A percentile compares a stretch with the other conserved stretches of the same genome.
These are phyloP conservation scores for Syncephalastrum contaminatum DNA, from an alignment of 371 early-diverging fungal species.

Conservation along the genomic window DNA sequence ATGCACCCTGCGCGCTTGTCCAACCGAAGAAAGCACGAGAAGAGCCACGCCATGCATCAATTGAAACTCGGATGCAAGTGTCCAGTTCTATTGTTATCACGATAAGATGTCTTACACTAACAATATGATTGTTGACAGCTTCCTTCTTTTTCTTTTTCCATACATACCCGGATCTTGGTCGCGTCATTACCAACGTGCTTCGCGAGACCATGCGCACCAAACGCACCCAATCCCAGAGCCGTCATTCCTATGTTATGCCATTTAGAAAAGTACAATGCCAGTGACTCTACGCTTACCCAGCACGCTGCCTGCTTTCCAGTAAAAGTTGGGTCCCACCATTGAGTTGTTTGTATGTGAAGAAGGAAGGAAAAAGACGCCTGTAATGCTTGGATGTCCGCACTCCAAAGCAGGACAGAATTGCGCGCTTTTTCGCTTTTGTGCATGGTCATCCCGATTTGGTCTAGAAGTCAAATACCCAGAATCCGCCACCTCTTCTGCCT, in stretches of 20 bases:
- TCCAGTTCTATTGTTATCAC: constrained; percentile 53
- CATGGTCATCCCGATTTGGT: too few relatives aligned
- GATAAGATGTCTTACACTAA: background rate
- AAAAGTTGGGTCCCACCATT: constrained; percentile 24
- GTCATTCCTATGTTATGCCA: constrained; percentile 49
- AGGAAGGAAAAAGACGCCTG: too few relatives aligned
- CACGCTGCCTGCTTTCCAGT: constrained; percentile 52
- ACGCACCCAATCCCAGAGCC: constrained; percentile 72
- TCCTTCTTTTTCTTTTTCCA: background rate
- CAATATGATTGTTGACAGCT: background rate
- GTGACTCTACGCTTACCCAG: constrained; percentile 32
- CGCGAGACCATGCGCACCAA: constrained; percentile 74
- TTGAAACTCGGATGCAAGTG: constrained; percentile 68
- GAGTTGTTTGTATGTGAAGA: background rate
- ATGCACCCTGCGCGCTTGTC: constrained; percentile 39
- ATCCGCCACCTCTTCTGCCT: too few relatives aligned
- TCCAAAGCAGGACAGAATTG: too few relatives aligned
- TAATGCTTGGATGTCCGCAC: too few relatives aligned
- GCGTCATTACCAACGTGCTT: constrained; percentile 63
- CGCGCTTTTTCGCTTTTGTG: too few relatives aligned
- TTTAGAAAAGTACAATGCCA: background rate
- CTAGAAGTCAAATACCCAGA: too few relatives aligned
- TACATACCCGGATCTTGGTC: constrained; percentile 46
- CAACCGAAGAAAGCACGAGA: constrained; percentile 51
- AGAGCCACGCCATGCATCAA: constrained; percentile 67